Evolutionary conservation across 495 filamentous ascomycete genomes (phyloP).

Genomic region (Hypoxylon cercidicola): DNA sequence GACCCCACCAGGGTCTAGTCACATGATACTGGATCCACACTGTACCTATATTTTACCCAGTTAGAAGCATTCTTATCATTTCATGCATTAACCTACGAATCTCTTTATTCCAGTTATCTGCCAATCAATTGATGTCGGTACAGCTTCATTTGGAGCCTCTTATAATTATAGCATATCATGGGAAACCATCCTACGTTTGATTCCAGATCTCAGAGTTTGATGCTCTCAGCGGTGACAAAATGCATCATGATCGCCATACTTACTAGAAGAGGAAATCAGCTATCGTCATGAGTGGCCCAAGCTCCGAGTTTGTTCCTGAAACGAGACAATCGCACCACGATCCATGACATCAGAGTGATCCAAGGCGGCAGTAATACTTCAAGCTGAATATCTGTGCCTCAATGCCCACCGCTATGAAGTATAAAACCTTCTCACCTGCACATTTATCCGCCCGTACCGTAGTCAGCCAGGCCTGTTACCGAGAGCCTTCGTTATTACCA

Average conservation of each 20-base stretch:
- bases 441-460: neutral
- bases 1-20: no score
- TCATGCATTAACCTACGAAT: neutral
- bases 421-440: neutral
- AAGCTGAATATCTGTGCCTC: neutral
- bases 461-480: neutral
- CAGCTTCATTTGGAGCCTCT: no score
- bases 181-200: no score
- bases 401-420: neutral
- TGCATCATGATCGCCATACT: conserved; percentile 18
- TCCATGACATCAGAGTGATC: conserved; percentile 39
- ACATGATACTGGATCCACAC: no score
- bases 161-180: no score
- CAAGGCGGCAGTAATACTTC: conserved; percentile 4
- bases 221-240: neutral
- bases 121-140: no score
- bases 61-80: neutral
- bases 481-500: no score
- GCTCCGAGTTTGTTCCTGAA: conserved; percentile 24
- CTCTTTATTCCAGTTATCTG: no score
- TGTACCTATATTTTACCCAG: neutral
- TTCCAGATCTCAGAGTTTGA: neutral
- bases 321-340: conserved; percentile 11
- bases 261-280: conserved; percentile 27
- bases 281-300: conserved; percentile 33